Conservation (phyloP, 1,284 basidiomycete species). For the Laetiporus sulphureus region DNA sequence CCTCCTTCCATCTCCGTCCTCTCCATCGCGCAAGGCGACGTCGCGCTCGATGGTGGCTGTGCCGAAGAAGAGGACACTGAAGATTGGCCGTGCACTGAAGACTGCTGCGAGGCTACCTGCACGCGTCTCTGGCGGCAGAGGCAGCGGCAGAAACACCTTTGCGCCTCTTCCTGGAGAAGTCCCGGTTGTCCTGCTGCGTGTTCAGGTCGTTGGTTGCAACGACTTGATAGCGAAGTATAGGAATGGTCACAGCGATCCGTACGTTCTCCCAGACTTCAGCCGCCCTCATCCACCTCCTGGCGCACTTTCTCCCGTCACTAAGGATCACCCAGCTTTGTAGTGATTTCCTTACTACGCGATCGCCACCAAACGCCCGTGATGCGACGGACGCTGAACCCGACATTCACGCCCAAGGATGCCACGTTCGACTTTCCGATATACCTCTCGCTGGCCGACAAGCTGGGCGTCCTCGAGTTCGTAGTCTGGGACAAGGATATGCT, state of each 20-base stretch:
- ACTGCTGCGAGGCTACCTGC: constrained; percentile 38
- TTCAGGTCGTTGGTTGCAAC: constrained; percentile 61
- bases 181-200: constrained; percentile 56
- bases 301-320: neutral
- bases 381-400: constrained; percentile 75
- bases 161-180: constrained; percentile 53
- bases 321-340: constrained; percentile 53
- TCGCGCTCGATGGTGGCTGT: constrained; percentile 13
- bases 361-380: constrained; percentile 77
- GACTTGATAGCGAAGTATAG: constrained; percentile 57
- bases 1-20: neutral
- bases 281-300: neutral
- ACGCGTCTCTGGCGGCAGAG: constrained; percentile 35
- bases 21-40: neutral
- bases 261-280: constrained; percentile 23
- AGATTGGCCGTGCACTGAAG: constrained; percentile 41
- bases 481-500: constrained; percentile 92
- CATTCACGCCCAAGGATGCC: constrained; percentile 64
- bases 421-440: constrained; percentile 87
- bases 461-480: constrained; percentile 79
- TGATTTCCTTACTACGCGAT: constrained; percentile 57
- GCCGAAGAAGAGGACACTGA: constrained; percentile 32
- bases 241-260: constrained; percentile 71
- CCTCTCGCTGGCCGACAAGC: constrained; percentile 62
- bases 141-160: constrained; percentile 34